A percentile compares a stretch with the other conserved stretches of the same genome.
These are phyloP conservation scores for Irpex rosettiformis DNA, from an alignment of 1,284 basidiomycete genomes.

Conservation along the genomic window DNA sequence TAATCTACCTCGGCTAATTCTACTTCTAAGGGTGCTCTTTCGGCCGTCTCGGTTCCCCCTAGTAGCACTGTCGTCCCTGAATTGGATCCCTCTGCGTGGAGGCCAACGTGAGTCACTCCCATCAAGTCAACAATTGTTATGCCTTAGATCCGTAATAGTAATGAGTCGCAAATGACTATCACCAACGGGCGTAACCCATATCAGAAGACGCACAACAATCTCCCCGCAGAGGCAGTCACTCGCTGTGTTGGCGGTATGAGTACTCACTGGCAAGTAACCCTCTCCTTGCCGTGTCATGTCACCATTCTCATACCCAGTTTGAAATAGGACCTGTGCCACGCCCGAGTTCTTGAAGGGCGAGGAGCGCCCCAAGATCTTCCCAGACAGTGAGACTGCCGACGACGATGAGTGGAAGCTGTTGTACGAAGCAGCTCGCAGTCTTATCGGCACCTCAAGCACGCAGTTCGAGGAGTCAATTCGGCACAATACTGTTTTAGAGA, in stretches of 20 bases:
- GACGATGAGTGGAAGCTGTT: slow-evolving; percentile 19
- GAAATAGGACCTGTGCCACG: slow-evolving; percentile 23
- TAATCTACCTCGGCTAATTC: neutral
- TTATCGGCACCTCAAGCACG: slow-evolving; percentile 23
- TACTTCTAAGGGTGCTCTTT: slow-evolving; percentile 18
- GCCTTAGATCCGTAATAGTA: neutral
- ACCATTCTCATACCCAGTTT: neutral
- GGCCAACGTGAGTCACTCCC: neutral
- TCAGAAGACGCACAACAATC: slow-evolving; percentile 21
- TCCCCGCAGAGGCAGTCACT: slow-evolving; percentile 26
- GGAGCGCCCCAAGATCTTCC: slow-evolving; percentile 21
- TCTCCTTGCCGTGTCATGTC: neutral
- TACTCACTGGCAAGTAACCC: slow-evolving; percentile 23
- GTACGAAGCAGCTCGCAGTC: slow-evolving; percentile 21
- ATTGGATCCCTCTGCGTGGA: slow-evolving; percentile 9
- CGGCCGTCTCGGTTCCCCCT: slow-evolving; percentile 20
- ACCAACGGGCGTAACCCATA: slow-evolving; percentile 13
- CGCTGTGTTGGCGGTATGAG: slow-evolving; percentile 32
- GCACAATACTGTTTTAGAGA: slow-evolving; percentile 26
- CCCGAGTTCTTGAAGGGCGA: slow-evolving; percentile 18
- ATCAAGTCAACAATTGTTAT: neutral
- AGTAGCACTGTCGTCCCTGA: slow-evolving; percentile 6
- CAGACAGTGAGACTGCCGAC: slow-evolving; percentile 11
- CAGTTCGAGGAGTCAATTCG: slow-evolving; percentile 28
- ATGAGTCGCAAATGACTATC: neutral